These are phyloP conservation scores for Chrysoporthe puriensis DNA, from an alignment of 2,329 filamentous ascomycete species.

Conservation along the genomic window DNA sequence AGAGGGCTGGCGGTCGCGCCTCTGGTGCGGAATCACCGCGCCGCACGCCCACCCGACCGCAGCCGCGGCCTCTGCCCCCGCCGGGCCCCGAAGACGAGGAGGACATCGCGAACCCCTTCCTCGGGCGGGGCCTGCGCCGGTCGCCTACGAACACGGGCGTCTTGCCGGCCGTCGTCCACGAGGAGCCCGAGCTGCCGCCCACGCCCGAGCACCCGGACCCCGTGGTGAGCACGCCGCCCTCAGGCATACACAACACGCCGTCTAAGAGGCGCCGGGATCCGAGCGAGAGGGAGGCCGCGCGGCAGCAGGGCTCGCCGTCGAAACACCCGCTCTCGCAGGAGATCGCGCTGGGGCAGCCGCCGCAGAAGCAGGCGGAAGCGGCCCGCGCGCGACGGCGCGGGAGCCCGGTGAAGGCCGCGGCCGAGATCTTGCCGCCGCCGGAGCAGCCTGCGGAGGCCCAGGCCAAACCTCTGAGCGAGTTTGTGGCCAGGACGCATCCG, in stretches of 20 bases:
- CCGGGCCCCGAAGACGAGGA: constrained; percentile 47
- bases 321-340: constrained; percentile 44
- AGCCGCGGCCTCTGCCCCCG: constrained; percentile 52
- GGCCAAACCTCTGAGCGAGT: constrained; percentile 45
- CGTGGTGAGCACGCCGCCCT: constrained; percentile 57
- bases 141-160: constrained; percentile 40
- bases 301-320: constrained; percentile 48
- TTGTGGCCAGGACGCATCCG: constrained; percentile 25
- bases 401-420: constrained; percentile 12
- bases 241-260: constrained; percentile 64
- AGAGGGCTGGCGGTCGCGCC: constrained; percentile 36
- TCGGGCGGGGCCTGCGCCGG: constrained; percentile 41
- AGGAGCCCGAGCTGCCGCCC: constrained; percentile 67
- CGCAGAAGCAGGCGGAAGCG: constrained; percentile 17
- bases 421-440: constrained; percentile 34
- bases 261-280: constrained; percentile 46
- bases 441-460: constrained; percentile 48
- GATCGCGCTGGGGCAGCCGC: constrained; percentile 19
- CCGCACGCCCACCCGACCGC: constrained; percentile 47
- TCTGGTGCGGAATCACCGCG: constrained; percentile 37
- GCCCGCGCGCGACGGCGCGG: constrained; percentile 7
- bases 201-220: constrained; percentile 58
- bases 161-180: constrained; percentile 39
- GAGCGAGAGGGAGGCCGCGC: constrained; percentile 12
- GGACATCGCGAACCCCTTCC: constrained; percentile 48